Conservation (phyloP, 2,329 filamentous ascomycete genomes). For the Trichoderma gracile region DNA sequence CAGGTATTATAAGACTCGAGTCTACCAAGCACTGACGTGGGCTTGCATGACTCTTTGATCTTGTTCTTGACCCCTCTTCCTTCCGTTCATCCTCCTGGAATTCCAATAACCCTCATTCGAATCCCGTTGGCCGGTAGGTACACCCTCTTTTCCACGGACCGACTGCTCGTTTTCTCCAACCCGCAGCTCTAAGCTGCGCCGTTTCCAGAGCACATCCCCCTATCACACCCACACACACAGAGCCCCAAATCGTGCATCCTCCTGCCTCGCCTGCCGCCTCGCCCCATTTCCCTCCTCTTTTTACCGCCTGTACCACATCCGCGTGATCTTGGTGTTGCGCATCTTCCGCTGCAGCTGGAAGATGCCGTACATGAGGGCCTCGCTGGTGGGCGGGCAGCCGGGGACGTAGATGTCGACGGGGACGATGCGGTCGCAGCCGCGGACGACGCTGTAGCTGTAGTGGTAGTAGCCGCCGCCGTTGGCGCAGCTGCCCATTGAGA, state of each 20-base stretch:
- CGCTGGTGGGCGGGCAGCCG: constrained; percentile 65
- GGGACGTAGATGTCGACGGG: constrained; percentile 81
- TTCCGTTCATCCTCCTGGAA: neutral
- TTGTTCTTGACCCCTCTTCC: neutral
- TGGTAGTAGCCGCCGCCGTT: constrained; percentile 87
- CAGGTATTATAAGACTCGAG: constrained; percentile 8
- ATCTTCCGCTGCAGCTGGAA: constrained; percentile 79
- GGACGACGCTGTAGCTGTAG: constrained; percentile 76
- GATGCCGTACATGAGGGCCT: constrained; percentile 68
- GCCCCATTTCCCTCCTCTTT: neutral
- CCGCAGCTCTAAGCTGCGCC: no score
- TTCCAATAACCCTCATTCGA: neutral
- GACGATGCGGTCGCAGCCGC: constrained; percentile 74
- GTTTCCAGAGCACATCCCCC: no score
- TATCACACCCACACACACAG: no score
- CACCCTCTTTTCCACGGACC: no score
- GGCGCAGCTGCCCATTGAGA: constrained; percentile 80
- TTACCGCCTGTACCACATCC: constrained; percentile 62
- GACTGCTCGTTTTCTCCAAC: neutral
- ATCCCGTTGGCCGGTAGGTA: no score
- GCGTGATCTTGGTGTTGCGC: constrained; percentile 57
- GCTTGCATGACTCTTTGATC: neutral
- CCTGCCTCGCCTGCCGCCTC: neutral
- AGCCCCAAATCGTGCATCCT: no score
- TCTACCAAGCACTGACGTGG: neutral